Evolutionary conservation across 768 basidiomycete species (phyloP), one percentile per base, ranked within the genome.

Genomic region (Tylopilus vinaceipallidus): DNA sequence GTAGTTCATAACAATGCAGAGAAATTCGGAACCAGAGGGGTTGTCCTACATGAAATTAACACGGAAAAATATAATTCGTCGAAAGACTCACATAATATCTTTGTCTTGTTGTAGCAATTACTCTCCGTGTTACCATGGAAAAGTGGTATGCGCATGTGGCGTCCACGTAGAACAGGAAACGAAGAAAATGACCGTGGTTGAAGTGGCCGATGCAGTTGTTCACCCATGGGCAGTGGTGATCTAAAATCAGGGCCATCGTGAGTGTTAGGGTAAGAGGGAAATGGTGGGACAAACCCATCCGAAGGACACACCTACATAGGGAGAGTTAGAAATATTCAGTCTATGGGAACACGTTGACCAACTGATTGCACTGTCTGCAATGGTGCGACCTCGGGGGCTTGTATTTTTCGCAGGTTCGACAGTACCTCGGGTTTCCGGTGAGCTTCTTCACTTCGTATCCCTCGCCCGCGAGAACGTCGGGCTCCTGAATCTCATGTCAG

Each of bases 321-420:
- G 26, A 42, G 19, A 33, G 43, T 53, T 37, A 55, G 53, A 47
- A 19, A 48, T 14, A 7, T 14, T 27, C 33, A 43, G 3, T 6
- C 24, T 14, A 38, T 16, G 26, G 19, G 14, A 22, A 34, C 27
- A 43, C 29, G 48, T 42, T 53, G 3, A 72, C 83, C 54, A 65
- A 92, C 82, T 81, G 80, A 64, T 84, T 84, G 66, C 97, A 99
- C 53, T 85, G 78, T 50, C 84, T 79, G 68, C 97, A 99, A 59
- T 99, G 97, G 69, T 99, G 97, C 0, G 95, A 80, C 50, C 92
- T 74, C 19, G 91, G 89, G 27, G 91, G 91, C 61, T 95, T 98
- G 67, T 85, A 91, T 50, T 75, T 77, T 53, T 85, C 75, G 68
- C 97, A 99, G 52, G 81, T 85, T 47, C 91, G 79, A 69, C 97